Conservation (phyloP, 192 early-diverging fungal species). For the Linnemannia elongata region DNA sequence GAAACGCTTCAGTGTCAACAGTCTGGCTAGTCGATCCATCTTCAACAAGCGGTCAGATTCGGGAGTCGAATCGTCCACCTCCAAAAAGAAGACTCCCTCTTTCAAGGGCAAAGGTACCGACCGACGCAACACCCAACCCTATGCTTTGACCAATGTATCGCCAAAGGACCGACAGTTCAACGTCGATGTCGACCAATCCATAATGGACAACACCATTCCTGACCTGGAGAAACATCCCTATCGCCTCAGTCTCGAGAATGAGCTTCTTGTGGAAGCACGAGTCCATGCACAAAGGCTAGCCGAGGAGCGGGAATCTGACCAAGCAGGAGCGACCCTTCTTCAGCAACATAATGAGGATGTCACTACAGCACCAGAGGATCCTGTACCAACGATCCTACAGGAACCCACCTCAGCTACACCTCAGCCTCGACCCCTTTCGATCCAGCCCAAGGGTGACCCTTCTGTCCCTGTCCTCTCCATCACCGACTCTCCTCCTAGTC, state of each 20-base stretch:
- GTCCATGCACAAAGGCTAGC: background rate
- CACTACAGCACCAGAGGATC: background rate
- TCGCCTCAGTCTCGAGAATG: background rate
- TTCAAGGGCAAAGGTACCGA: background rate
- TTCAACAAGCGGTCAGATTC: background rate
- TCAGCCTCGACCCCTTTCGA: background rate
- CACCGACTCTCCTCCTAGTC: background rate
- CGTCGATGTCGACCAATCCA: background rate
- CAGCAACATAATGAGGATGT: background rate
- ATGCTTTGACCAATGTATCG: background rate
- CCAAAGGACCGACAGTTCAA: background rate
- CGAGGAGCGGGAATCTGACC: background rate
- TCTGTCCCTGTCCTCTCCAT: background rate
- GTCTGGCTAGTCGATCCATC: background rate
- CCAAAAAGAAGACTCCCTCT: background rate
- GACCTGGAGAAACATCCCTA: background rate
- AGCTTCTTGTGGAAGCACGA: background rate
- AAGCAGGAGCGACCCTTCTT: background rate
- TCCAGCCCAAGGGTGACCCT: background rate
- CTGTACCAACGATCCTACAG: background rate
- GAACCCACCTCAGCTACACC: background rate
- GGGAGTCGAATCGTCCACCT: background rate
- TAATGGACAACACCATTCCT: background rate
- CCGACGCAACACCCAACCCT: background rate
- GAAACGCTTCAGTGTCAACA: background rate